Evolutionary conservation across 176 grass and related monocot genomes (phyloP), one percentile per base, ranked within the genome.

Genomic region (Avena atlantica): DNA sequence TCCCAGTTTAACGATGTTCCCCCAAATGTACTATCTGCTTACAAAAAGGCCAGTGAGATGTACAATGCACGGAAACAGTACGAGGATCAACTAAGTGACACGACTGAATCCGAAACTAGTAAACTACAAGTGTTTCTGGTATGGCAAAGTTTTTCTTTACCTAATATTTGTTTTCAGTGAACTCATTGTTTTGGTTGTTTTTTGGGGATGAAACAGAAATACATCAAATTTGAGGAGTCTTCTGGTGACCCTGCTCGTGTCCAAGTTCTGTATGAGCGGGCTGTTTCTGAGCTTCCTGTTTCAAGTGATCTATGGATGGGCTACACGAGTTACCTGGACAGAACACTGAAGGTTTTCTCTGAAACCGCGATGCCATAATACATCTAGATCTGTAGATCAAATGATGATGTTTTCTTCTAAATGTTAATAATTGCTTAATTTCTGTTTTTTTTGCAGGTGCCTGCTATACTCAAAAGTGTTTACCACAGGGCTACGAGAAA

Each of bases 401-500:
- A 89, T 42, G 40, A 42, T 42, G 40, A 42, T 42, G 40, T 42
- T 42, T 42, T 42, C 37, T 78, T 83, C 57, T 17, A 74, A 71
- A 49, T 58, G 79, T 5, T 49, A 85, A 80, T 53, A 70, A 31
- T 37, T 84, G 21, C 37, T 73, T 77, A 70, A 66, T 27, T 75
- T 88, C 74, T 62, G 48, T 25, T 74, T 80, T 92, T 44, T 47
- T 90, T 76, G 42, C 77, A 99, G 94, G 93, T 99, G 45, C 92
- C 94, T 83, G 80, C 87, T 78, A 42, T 96, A 85, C 42, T 94
- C 2, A 99, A 84, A 88, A 94, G 62, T 86, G 92, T 94, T 21
- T 96, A 99, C 74, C 86, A 87, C 34, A 99, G 93, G 90, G 97
- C 92, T 9, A 96, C 94, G n/a, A 91, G 89, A 85, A 99, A 99